Base-by-base conservation (phyloP, 352 stramenopile species). In the Pythium aristosporum region DNA sequence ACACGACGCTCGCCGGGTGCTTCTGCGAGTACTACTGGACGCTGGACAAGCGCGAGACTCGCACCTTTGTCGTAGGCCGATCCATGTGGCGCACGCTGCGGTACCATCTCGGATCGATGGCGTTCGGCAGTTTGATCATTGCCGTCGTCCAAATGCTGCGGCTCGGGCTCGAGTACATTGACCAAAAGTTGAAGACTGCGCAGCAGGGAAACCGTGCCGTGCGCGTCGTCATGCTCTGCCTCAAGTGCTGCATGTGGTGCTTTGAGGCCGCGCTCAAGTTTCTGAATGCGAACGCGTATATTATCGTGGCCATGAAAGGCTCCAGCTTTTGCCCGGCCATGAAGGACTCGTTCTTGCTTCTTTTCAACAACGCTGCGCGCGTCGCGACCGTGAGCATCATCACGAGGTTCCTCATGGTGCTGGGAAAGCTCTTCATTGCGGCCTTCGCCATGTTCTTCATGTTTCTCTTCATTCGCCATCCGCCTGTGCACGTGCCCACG, bases 301-400 rank as follows among this genome's bases (percentile, higher is more conserved):
- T 97, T 66, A 73, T 96, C 16, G 80, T 92, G 30, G 88, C 88
- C 16, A 96, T 97, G 79, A 96, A 91, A 72, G 89, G 91, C 43
- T 64, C 58, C 32, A 84, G 76, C 65, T 96, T 97, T 68, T 96
- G 87, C 67, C 88, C 80, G 37, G 87, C 89, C 32, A 94, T 97
- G 66, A 97, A 96, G 47, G 85, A 96, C 69, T 95, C 95, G 43
- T 99, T 99, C 74, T 94, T 95, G 61, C 79, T 99, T 39, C 92
- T 99, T 32, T 76, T 98, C 41, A 86, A 94, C 36, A 99, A 99
- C 79, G 89, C 97, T 25, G 79, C 85, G 49, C 86, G 94, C 9
- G 89, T 99, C 49, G 84, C 84, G 30, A 92, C 85, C 7, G 86
- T 96, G 55, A 90, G 77, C 58, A 81, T 94, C 69, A 76, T 96